Evolutionary conservation across 257 asterid species (phyloP).

Genomic region (Coffea canephora): DNA sequence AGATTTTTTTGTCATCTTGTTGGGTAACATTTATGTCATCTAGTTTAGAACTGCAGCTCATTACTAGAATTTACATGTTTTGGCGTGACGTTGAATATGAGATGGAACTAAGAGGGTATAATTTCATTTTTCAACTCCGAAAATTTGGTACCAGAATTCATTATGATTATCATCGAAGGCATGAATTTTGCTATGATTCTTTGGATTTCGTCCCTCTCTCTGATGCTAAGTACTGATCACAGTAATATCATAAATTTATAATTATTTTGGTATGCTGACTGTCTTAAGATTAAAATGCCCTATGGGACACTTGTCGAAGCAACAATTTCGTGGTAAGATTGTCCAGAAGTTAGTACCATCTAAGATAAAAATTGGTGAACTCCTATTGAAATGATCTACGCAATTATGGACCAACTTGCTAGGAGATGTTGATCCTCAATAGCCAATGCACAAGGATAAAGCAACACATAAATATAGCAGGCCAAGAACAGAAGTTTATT

Average conservation of each 20-base stretch:
- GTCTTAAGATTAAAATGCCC: background rate
- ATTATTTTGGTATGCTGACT: background rate
- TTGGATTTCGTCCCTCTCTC: background rate
- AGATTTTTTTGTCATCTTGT: constrained; percentile 22
- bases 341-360: too few species aligned
- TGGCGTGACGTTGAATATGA: constrained; percentile 17
- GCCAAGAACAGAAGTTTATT: too few species aligned
- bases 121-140: background rate
- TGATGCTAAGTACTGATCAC: background rate
- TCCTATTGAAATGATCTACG: too few species aligned
- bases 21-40: constrained; percentile 28
- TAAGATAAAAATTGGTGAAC: too few species aligned
- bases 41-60: constrained; percentile 16
- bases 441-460: too few species aligned
- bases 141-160: background rate
- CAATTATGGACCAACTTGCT: too few species aligned
- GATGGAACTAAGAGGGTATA: constrained; percentile 29
- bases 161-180: background rate
- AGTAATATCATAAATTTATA: background rate
- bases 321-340: background rate
- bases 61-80: constrained; percentile 17
- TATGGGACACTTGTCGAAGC: too few species aligned
- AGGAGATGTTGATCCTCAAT: too few species aligned
- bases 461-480: too few species aligned
- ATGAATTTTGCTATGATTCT: background rate